Evolutionary conservation across 495 filamentous ascomycete species (phyloP).

Genomic region (Aspergillus bridgeri): DNA sequence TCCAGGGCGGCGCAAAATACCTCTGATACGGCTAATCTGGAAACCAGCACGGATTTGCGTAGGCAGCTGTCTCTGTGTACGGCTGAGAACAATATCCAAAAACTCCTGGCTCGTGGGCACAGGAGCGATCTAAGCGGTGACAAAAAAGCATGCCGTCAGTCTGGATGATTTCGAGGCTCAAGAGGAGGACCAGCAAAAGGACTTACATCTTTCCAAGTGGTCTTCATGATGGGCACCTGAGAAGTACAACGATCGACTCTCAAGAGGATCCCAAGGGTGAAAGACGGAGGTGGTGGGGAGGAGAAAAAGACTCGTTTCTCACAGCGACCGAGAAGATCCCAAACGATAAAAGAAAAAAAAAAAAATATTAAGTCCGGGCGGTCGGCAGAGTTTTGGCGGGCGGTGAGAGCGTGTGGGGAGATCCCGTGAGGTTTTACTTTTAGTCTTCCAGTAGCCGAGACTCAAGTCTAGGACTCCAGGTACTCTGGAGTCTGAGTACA

Average conservation of each 20-base stretch:
- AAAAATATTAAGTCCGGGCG: conserved; percentile 16
- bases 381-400: conserved; percentile 37
- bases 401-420: conserved; percentile 30
- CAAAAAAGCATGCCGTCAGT: conserved; percentile 21
- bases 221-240: conserved; percentile 58
- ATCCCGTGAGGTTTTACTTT: too few relatives aligned
- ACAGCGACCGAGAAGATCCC: conserved; percentile 25
- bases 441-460: conserved; percentile 5
- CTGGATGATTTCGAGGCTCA: conserved; percentile 6
- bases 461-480: not conserved
- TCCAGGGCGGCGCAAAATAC: conserved; percentile 31
- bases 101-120: conserved; percentile 95
- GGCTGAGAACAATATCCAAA: conserved; percentile 90
- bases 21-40: conserved; percentile 92
- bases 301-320: conserved; percentile 14
- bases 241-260: conserved; percentile 24
- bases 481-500: too few relatives aligned
- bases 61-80: conserved; percentile 90
- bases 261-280: conserved; percentile 2
- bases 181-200: not conserved
- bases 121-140: conserved; percentile 65
- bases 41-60: conserved; percentile 96
- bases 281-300: conserved; percentile 9
- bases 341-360: conserved; percentile 19
- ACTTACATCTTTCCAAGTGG: conserved; percentile 65